Percentiles rank a stretch among this genome's conserved stretches.
These are phyloP conservation scores for Wickerhamomyces chambardii DNA, from an alignment of 805 yeast genomes.

Conservation along the genomic window DNA sequence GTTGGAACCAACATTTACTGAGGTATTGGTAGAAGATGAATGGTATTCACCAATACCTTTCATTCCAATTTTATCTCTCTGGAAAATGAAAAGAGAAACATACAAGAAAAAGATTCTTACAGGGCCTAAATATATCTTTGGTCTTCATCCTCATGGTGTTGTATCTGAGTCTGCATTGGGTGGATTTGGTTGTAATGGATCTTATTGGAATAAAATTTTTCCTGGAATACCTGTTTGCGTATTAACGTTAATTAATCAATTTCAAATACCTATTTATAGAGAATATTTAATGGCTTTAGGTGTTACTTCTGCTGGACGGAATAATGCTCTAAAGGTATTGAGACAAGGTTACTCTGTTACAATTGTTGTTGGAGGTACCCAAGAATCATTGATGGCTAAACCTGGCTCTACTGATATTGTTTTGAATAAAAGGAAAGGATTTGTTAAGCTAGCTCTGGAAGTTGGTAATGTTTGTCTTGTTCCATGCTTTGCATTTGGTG, in stretches of 20 bases:
- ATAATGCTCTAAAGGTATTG: constrained; percentile 59
- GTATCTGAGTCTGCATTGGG: constrained; percentile 90
- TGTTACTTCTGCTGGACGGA: constrained; percentile 72
- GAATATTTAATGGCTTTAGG: constrained; percentile 82
- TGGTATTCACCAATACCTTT: constrained; percentile 2
- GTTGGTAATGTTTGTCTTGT: constrained; percentile 73
- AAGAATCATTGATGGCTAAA: constrained; percentile 67
- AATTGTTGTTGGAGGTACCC: constrained; percentile 94
- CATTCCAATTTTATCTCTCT: constrained; percentile 5
- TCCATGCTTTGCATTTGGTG: constrained; percentile 90
- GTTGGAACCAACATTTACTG: constrained; percentile 64
- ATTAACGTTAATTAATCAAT: constrained; percentile 77
- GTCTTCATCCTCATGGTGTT: constrained; percentile 96
- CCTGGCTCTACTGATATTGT: constrained; percentile 60
- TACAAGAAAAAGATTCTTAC: constrained; percentile 25
- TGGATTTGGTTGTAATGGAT: constrained; percentile 74
- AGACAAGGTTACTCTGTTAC: constrained; percentile 65
- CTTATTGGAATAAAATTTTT: constrained; percentile 54
- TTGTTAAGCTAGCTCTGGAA: constrained; percentile 77
- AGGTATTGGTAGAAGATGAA: constrained; percentile 16
- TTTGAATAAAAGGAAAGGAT: constrained; percentile 74
- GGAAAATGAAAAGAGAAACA: constrained; percentile 14
- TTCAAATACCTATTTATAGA: constrained; percentile 74
- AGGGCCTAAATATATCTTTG: constrained; percentile 79
- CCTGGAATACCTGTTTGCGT: constrained; percentile 82